These are phyloP conservation scores for Eremochloa ophiuroides DNA, from an alignment of 176 grass and related monocot genomes.

Conservation along the genomic window DNA sequence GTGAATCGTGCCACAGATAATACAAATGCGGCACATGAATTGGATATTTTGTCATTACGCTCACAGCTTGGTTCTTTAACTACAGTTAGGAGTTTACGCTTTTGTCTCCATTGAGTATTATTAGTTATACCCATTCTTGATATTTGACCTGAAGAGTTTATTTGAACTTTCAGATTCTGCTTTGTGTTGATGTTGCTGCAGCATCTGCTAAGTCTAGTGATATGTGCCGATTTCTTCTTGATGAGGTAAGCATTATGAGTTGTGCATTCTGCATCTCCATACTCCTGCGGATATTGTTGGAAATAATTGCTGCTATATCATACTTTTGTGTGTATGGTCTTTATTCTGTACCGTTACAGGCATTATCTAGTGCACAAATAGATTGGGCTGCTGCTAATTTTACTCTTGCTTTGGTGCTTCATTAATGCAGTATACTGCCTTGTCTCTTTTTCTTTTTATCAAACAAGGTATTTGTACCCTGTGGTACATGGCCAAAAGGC, in stretches of 20 bases:
- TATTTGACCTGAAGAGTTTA: slow-evolving; percentile 32
- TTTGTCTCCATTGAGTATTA: slow-evolving; percentile 22
- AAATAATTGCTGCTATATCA: neutral
- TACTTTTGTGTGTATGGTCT: neutral
- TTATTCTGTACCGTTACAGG: neutral
- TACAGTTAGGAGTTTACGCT: slow-evolving; percentile 44
- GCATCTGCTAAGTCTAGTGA: slow-evolving; percentile 69
- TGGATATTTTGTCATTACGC: slow-evolving; percentile 74
- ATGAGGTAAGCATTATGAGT: slow-evolving; percentile 43
- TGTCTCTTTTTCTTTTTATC: neutral
- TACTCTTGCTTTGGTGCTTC: neutral
- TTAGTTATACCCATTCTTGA: slow-evolving; percentile 5
- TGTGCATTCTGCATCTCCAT: neutral
- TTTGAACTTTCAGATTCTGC: slow-evolving; percentile 68
- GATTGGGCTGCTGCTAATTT: slow-evolving; percentile 15
- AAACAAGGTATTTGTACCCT: neutral
- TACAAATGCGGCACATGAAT: slow-evolving; percentile 44
- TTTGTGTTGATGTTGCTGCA: slow-evolving; percentile 86
- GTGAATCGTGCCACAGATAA: slow-evolving; percentile 55
- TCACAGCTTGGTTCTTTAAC: slow-evolving; percentile 77
- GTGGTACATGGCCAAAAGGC: neutral
- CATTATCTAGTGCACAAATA: neutral
- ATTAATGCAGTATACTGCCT: neutral
- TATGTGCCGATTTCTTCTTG: slow-evolving; percentile 85
- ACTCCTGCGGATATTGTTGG: neutral